Percentiles rank a stretch among this genome's conserved stretches.
phyloP scores from a whole-genome alignment of 192 early-diverging fungal genomes.

The Coemansia sp. region DNA sequence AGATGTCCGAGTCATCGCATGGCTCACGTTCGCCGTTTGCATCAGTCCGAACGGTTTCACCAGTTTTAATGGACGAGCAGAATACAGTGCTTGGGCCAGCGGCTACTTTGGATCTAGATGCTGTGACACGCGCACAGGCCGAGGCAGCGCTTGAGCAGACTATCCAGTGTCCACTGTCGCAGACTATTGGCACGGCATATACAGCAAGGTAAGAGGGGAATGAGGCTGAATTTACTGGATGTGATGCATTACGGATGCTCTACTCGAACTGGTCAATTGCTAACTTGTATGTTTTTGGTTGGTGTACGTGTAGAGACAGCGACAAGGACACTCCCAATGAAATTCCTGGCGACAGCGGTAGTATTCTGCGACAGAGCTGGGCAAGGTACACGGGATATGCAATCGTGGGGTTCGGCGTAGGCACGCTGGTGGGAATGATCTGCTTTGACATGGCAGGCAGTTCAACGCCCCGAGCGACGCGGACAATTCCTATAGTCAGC shows the following conservation, averaged over 20 bases:
- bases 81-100: not conserved
- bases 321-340: not conserved
- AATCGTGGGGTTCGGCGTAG: conserved; percentile 46
- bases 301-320: not conserved
- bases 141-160: conserved; percentile 45
- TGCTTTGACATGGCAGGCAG: conserved; percentile 41
- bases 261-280: not conserved
- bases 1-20: conserved; percentile 13
- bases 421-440: conserved; percentile 50
- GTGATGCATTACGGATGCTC: no score
- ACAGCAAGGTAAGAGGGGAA: not conserved
- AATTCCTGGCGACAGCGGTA: not conserved
- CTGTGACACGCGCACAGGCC: conserved; percentile 24
- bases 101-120: not conserved
- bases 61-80: conserved; percentile 21
- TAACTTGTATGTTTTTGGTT: not conserved
- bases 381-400: conserved; percentile 49
- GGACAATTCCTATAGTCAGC: conserved; percentile 29
- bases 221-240: not conserved
- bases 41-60: conserved; percentile 43
- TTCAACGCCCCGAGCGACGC: conserved; percentile 38
- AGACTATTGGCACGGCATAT: not conserved
- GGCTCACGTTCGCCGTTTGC: conserved; percentile 44
- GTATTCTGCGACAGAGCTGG: conserved; percentile 18
- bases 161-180: conserved; percentile 35